Evolutionary conservation across 2,329 filamentous ascomycete genomes (phyloP), one percentile per base, ranked within the genome.

Genomic region (Fulvia fulva): DNA sequence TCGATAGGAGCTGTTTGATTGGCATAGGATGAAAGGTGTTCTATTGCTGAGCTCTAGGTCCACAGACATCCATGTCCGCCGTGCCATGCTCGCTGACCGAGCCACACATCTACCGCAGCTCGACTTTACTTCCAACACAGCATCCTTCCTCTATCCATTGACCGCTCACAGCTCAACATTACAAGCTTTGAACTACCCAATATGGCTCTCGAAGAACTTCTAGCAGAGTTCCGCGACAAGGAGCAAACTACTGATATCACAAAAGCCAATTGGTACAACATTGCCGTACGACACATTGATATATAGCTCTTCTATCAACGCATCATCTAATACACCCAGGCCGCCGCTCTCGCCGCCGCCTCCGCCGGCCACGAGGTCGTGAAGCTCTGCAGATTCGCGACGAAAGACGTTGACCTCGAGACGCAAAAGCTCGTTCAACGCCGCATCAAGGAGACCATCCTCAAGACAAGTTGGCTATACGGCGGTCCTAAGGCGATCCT

Each of bases 291-390:
- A 3, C 14, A 32, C 8, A 11, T 16, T 12, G 5, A n/a, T 8
- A 22, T 11, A 11, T 5, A 37, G 5, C n/a, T 11, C 21, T 32
- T 32, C 16, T 5, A 41, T 7, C 16, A n/a, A 25, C 16, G n/a
- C 34, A 5, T 12, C 7, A 11, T 16, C 37, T 53, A n/a, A 43
- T 1, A 26, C n/a, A 1, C 5, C 8, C 34, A 61, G 59, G 53
- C 49, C 16, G 49, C 26, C 30, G 53, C 53, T 5, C 52, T 62
- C 37, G 55, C 60, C 30, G 57, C 60, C 23, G 53, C 57, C 34
- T 57, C 57, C 30, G 54, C 55, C 19, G 57, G 60, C 22, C 47
- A 51, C n/a, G 53, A 62, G 50, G 54, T 62, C 19, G 54, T 59
- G 11, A 46, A 57, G 7, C 51, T 62, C 19, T 62, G 59, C 47